phyloP scores from a whole-genome alignment of 352 stramenopile genomes.

The Phytophthora hybrid region DNA sequence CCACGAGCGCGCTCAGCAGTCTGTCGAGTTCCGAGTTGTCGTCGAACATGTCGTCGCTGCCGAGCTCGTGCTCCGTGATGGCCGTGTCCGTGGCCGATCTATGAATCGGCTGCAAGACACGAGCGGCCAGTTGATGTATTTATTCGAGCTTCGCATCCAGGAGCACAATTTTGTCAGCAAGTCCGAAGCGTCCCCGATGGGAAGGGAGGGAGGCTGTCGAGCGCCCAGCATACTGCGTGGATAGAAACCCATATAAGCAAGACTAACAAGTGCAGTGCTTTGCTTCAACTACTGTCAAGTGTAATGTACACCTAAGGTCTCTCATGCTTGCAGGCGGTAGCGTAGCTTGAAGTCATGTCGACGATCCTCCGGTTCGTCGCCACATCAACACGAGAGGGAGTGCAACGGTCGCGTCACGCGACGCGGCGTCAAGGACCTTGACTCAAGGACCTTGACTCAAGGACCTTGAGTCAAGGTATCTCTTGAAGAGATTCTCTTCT shows the following conservation, averaged over 20 bases:
- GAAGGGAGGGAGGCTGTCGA: slow-evolving; percentile 17
- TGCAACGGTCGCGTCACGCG: no score
- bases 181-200: slow-evolving; percentile 16
- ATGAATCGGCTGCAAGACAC: neutral
- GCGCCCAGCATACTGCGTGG: slow-evolving; percentile 17
- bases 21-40: slow-evolving; percentile 57
- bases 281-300: no score
- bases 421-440: no score
- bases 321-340: neutral
- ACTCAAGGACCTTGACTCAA: no score
- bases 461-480: no score
- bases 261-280: slow-evolving; percentile 21
- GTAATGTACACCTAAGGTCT: no score
- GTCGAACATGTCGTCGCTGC: slow-evolving; percentile 48
- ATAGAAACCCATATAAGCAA: slow-evolving; percentile 24
- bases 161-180: slow-evolving; percentile 46
- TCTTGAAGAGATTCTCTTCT: no score
- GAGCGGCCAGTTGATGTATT: slow-evolving; percentile 32
- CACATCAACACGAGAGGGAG: neutral
- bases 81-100: slow-evolving; percentile 46
- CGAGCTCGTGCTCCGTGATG: slow-evolving; percentile 49
- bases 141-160: slow-evolving; percentile 31
- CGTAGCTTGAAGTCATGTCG: slow-evolving; percentile 9
- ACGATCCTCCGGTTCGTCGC: neutral
- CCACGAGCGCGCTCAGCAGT: slow-evolving; percentile 46